Evolutionary conservation across 169 alveolate species (phyloP).

Genomic region (Plasmodium malariae): DNA sequence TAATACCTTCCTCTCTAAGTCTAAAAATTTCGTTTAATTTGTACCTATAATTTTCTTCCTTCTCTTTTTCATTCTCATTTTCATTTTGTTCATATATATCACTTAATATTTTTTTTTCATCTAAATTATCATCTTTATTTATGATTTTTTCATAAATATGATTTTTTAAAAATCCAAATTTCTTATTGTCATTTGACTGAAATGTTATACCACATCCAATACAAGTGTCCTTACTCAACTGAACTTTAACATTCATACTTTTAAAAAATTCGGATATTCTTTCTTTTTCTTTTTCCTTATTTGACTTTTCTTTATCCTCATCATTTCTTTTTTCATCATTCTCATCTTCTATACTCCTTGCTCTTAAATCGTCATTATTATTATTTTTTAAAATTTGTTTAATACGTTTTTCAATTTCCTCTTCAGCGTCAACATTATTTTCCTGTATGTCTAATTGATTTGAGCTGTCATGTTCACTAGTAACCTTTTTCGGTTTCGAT

Average conservation of each 20-base stretch:
- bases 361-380: not conserved
- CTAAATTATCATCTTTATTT: constrained; percentile 26
- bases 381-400: constrained; percentile 12
- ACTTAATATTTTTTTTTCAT: constrained; percentile 17
- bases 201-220: constrained; percentile 84
- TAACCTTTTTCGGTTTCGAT: not conserved
- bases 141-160: constrained; percentile 50
- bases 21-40: constrained; percentile 2
- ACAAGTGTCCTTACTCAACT: constrained; percentile 58
- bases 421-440: not conserved
- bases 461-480: not conserved
- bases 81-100: constrained; percentile 32
- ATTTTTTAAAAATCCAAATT: constrained; percentile 51
- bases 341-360: not conserved
- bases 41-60: not conserved
- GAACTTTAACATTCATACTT: constrained; percentile 38
- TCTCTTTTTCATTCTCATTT: not conserved
- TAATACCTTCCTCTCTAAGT: not conserved
- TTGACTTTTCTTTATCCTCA: not conserved
- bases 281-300: constrained; percentile 39
- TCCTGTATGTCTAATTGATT: not conserved
- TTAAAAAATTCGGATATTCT: constrained; percentile 39
- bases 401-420: constrained; percentile 29
- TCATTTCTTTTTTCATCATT: not conserved
- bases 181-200: constrained; percentile 66